Base-by-base conservation (phyloP, 1,284 basidiomycete genomes). In the Pseudozyma pruni region DNA sequence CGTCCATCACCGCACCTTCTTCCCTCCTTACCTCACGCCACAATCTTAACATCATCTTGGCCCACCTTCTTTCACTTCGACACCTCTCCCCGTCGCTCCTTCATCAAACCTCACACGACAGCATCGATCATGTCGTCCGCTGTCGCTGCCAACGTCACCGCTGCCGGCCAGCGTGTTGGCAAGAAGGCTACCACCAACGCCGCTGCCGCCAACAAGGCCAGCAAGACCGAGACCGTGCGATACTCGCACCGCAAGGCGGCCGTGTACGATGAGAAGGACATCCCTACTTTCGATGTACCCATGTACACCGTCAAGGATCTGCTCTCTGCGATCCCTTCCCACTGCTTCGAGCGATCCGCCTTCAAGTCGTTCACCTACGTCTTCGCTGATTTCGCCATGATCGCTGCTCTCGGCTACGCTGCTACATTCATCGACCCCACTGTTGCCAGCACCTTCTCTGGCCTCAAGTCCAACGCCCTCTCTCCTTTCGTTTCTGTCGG, bases 301-400 rank as follows among this genome's bases (percentile, higher is more conserved):
- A 89, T 92, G 84, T 85, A 93, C 61, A 87, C 90, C 19, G 86
- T 94, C 82, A 94, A 93, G 85, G 91, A 94, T 79, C 84, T 97
- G 60, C 87, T 97, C 50, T 89, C 88, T 52, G 88, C 88, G 25
- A 96, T 98, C 81, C 94, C 93, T 11, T 83, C 90, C 6, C 93
- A 95, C 85, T 98, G 95, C 86, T 93, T 90, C 85, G 87, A 96
- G 85, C 91, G 96, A 70, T 95, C 92, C 1, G 90, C 93, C 1
- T 75, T 95, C 80, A 87, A 87, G 81, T 95, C 94, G 22, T 89
- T 88, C n/a, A 76, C 87, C 61, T 96, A 97, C 83, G 85, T 97
- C 56, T 82, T 90, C 46, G 90, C 89, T 86, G 94, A 98, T 82
- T 83, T 89, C 60, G 79, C 87, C 62, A 87, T 92, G 72, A 87